phyloP scores from a whole-genome alignment of 2,329 filamentous ascomycete genomes.

The Venturia effusa region DNA sequence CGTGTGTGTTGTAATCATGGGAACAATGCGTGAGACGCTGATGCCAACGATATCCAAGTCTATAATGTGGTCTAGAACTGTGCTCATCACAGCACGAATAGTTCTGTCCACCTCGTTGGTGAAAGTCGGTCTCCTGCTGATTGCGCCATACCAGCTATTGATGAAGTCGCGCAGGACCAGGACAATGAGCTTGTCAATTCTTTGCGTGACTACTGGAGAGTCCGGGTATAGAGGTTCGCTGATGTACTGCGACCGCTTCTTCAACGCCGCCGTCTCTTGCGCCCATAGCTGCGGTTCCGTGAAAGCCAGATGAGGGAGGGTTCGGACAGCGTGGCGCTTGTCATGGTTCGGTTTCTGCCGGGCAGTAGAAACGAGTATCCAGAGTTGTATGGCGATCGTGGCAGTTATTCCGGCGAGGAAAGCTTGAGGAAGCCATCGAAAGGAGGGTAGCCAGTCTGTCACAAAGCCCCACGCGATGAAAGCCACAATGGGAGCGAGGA shows the following conservation, averaged over 20 bases:
- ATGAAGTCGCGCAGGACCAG: slow-evolving; percentile 77
- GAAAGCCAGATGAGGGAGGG: slow-evolving; percentile 40
- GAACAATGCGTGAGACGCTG: slow-evolving; percentile 70
- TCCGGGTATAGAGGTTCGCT: slow-evolving; percentile 61
- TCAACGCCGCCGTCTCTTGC: slow-evolving; percentile 56
- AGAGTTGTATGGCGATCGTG: slow-evolving; percentile 41
- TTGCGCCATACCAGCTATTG: slow-evolving; percentile 75
- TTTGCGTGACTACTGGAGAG: slow-evolving; percentile 66
- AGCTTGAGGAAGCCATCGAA: slow-evolving; percentile 79
- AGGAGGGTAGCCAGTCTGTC: slow-evolving; percentile 67
- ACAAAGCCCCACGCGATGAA: slow-evolving; percentile 84
- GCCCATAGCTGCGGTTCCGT: slow-evolving; percentile 54
- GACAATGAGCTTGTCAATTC: slow-evolving; percentile 67
- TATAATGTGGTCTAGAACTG: slow-evolving; percentile 60
- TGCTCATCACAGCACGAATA: slow-evolving; percentile 61
- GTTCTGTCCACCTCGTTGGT: slow-evolving; percentile 75
- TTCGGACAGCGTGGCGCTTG: slow-evolving; percentile 20
- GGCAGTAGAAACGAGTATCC: slow-evolving; percentile 52
- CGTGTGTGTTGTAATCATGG: slow-evolving; percentile 79
- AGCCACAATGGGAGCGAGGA: slow-evolving; percentile 54
- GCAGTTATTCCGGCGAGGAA: slow-evolving; percentile 58
- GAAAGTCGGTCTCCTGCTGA: slow-evolving; percentile 72
- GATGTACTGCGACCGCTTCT: slow-evolving; percentile 54
- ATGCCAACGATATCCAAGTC: slow-evolving; percentile 76
- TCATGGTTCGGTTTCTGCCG: slow-evolving; percentile 33